Base-by-base conservation (phyloP, 1,284 basidiomycete genomes). In the Schizophyllum amplum region DNA sequence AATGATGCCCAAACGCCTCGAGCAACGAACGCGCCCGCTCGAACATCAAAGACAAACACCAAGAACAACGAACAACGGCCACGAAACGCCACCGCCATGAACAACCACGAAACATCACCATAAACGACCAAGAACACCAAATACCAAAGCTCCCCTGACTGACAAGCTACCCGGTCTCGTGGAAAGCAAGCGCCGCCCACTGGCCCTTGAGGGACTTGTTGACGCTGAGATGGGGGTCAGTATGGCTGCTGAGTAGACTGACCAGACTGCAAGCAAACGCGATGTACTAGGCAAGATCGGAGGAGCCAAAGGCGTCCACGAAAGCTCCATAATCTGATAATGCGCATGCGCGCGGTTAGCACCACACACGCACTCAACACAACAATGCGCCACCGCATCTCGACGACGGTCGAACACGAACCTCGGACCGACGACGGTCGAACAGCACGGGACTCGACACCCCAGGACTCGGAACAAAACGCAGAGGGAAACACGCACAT, bases 151-250 rank as follows among this genome's bases (percentile, higher is more conserved):
- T n/a, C n/a, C n/a, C 87, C 79, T 90, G 87, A 53, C 90, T 87
- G 51, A 90, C 87, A 24, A 91, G 77, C 20, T 88, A 91, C 1
- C 89, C 89, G 0, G 90, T 92, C 70, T 92, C 90, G 65, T 92
- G 89, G 65, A 89, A 91, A n/a, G 89, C 89, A 51, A 92, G 77
- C 13, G 88, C 81, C 0, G 89, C 89, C 89, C 90, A 92, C 66
- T 90, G 88, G 20, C 90, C 89, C 64, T 87, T 86, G 61, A 92
- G 72, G 1, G 89, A 87, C 63, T 84, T 87, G 69, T 92, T 92
- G 62, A 92, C 88, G 61, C 88, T 90, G 20, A 56, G 5, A 33
- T 52, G 25, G 17, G 7, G 1, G 55, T 61, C 4, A 65, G 60
- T 23, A 42, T 9, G 13, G 20, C n/a, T n/a, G n/a, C n/a, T 9